These are phyloP conservation scores for Pichia sp. DNA, from an alignment of 1,139 yeast genomes.

Conservation along the genomic window DNA sequence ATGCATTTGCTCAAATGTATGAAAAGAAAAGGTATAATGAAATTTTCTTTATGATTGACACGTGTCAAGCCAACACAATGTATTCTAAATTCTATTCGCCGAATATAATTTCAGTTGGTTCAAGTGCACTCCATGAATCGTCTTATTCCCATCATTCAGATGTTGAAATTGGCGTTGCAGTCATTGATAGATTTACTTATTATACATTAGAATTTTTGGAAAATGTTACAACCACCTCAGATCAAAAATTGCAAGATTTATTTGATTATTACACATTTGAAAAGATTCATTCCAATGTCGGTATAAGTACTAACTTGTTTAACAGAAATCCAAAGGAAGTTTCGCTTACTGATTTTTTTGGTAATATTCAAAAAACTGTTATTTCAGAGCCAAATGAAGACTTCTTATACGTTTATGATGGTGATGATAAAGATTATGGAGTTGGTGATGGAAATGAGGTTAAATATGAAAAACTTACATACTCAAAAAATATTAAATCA, in stretches of 20 bases:
- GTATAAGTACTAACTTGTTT: slow-evolving; percentile 77
- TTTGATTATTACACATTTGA: slow-evolving; percentile 80
- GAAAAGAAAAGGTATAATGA: slow-evolving; percentile 93
- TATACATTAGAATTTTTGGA: slow-evolving; percentile 87
- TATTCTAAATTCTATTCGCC: slow-evolving; percentile 89
- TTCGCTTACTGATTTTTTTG: slow-evolving; percentile 86
- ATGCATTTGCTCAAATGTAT: slow-evolving; percentile 95
- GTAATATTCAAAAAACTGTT: slow-evolving; percentile 80
- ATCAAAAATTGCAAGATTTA: slow-evolving; percentile 69
- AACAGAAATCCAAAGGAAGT: slow-evolving; percentile 63
- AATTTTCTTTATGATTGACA: slow-evolving; percentile 93
- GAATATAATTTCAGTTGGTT: slow-evolving; percentile 86
- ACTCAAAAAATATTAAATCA: not conserved
- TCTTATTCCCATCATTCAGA: slow-evolving; percentile 96
- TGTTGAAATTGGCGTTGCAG: slow-evolving; percentile 94
- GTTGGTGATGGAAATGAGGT: not conserved
- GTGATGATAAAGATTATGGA: slow-evolving; percentile 7
- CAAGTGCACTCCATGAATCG: slow-evolving; percentile 82
- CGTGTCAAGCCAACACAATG: slow-evolving; percentile 99
- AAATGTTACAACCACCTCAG: slow-evolving; percentile 65
- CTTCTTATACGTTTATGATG: slow-evolving; percentile 10
- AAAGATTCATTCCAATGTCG: slow-evolving; percentile 86
- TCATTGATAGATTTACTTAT: slow-evolving; percentile 92
- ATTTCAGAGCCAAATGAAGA: slow-evolving; percentile 37
- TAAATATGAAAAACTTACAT: not conserved